Base-by-base conservation (phyloP, 805 yeast species). In the Wickerhamomyces queroliae region DNA sequence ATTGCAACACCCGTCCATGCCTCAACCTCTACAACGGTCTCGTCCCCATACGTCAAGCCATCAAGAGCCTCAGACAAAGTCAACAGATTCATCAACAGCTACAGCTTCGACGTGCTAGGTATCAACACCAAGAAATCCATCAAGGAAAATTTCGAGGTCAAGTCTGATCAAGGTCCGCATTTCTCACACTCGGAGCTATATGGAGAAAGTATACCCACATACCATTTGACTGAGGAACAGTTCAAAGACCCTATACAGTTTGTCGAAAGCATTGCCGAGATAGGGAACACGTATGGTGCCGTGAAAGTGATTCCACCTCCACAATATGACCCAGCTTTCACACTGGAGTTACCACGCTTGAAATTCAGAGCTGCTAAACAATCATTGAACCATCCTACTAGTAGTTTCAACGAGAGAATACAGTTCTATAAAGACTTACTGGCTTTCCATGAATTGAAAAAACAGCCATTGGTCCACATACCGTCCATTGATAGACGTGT, bases 401-500 rank as follows among this genome's bases (percentile, higher is more conserved):
- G 46, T 2, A 75, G 74, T 44, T 48, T 70, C 31, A 58, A 61
- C 24, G 63, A 66, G 29, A 62, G 78, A 41, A 57, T 71, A 6
- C 55, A 61, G 19, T 80, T 82, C 47, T 72, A 78, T 47, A 53
- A 55, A 22, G 67, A 67, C 22, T 60, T 81, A 29, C 56, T 67
- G 24, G 52, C 61, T 7, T 75, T 70, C 47, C 78, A 73, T 38
- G 40, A 46, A 23, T 27, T 25, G 16, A 48, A 47, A 19, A 52
- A 46, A 11, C 50, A 41, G 9, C 64, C 63, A n/a, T 40, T 66
- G 10, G 46, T 56, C 21, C 78, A 74, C 48, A 56, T 81, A 10
- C 93, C 93, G 1, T 69, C 74, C 48, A 77, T 83, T 22, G 87
- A 83, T 49, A 78, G 77, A 47, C 63, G 83, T 38, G 73, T 80